Base-by-base conservation (phyloP, 2,329 filamentous ascomycete genomes). In the Exophiala sideris region DNA sequence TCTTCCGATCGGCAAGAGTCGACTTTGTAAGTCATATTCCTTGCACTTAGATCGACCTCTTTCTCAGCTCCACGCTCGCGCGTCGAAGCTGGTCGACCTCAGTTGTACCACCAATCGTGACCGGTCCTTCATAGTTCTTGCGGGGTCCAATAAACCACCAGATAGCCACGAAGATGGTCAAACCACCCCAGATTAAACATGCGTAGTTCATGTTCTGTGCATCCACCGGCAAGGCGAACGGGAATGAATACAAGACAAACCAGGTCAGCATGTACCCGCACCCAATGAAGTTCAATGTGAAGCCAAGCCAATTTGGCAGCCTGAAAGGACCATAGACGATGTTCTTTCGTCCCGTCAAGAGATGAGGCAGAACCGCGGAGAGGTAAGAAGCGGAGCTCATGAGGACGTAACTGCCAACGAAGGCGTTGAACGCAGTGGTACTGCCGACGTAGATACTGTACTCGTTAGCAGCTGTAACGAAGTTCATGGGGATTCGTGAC, bases 241-340 rank as follows among this genome's bases (percentile, higher is more conserved):
- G 81, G 70, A 84, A 84, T 64, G 79, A 82, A 68, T 80, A 84
- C 57, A 84, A 77, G 12, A 81, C 70, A 48, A 80, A 73, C 59
- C 83, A 84, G 14, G 80, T 68, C 2, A 75, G 63, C 51, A 84
- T 83, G 52, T 82, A 77, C 32, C 77, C 61, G 11, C 80, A 77
- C 5, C 79, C 72, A 5, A 77, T 59, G 10, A 68, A 52, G 61
- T 83, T 84, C 61, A 84, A 65, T 2, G 70, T 55, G 38, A 69
- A 78, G 1, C 81, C 81, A 14, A 74, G 64, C 2, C 64, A 69
- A 4, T 80, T 79, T 42, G 65, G 68, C 64, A 84, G 74, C 62
- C 76, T 74, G 66, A 84, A 85, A 1, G 76, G 74, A 0, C 80
- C 81, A 32, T 57, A 60, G 36, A 52, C 48, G 53, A 84, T 79